phyloP scores from a whole-genome alignment of 1,284 basidiomycete species.

The Moesziomyces globuligerus region DNA sequence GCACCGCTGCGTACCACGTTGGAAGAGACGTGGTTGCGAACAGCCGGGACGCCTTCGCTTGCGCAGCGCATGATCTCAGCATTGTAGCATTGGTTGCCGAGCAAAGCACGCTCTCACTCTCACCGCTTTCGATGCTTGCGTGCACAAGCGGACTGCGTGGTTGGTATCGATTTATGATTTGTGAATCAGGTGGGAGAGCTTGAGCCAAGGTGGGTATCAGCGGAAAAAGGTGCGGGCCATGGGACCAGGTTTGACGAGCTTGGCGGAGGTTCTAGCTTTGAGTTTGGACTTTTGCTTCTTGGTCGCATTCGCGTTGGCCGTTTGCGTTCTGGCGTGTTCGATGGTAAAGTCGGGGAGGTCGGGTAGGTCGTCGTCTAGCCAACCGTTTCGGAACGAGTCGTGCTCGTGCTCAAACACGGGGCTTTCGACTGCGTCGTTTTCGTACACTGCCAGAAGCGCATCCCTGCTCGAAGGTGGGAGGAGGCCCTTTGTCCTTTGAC shows the following conservation, averaged over 20 bases:
- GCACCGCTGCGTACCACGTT: too few relatives aligned
- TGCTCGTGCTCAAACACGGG: slow-evolving; percentile 27
- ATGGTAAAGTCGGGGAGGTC: slow-evolving; percentile 39
- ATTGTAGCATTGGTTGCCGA: too few relatives aligned
- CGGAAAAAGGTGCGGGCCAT: slow-evolving; percentile 40
- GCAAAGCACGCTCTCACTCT: too few relatives aligned
- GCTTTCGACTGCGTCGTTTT: background rate
- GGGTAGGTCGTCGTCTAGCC: slow-evolving; percentile 15
- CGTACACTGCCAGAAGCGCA: slow-evolving; percentile 1
- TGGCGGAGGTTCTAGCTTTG: slow-evolving; percentile 17
- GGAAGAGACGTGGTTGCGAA: too few relatives aligned
- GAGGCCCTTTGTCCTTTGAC: slow-evolving; percentile 3
- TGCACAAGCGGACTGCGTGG: too few relatives aligned
- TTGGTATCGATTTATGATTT: too few relatives aligned
- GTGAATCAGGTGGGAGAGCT: too few relatives aligned
- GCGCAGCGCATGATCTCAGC: too few relatives aligned
- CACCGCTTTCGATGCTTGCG: too few relatives aligned
- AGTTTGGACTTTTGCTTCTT: slow-evolving; percentile 16
- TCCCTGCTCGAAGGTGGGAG: slow-evolving; percentile 1
- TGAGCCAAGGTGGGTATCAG: slow-evolving; percentile 6
- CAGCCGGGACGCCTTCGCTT: too few relatives aligned
- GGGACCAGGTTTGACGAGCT: slow-evolving; percentile 34
- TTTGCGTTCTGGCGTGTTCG: slow-evolving; percentile 7
- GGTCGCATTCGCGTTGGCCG: background rate
- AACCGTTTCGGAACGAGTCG: slow-evolving; percentile 27